A percentile compares a stretch with the other conserved stretches of the same genome.
Conservation (phyloP, 352 stramenopile species). For the Globisporangium spinosum region DNA sequence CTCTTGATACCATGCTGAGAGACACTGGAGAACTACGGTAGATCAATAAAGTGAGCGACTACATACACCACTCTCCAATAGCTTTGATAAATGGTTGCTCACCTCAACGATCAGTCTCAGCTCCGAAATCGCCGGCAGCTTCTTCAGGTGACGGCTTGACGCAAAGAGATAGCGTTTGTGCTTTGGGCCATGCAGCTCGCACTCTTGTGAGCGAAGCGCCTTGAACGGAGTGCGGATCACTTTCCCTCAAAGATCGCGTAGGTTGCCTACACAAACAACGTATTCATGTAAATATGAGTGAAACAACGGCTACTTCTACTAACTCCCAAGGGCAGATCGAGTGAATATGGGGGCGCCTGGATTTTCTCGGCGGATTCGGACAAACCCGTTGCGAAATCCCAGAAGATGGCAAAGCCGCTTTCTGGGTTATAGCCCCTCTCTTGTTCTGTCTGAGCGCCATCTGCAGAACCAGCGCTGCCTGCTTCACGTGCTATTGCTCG, state of each 20-base stretch:
- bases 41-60: neutral
- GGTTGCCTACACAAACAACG: constrained; percentile 28
- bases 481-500: constrained; percentile 29
- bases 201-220: constrained; percentile 27
- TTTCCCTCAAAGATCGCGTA: constrained; percentile 44
- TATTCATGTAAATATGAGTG: neutral
- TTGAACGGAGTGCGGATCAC: constrained; percentile 41
- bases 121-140: constrained; percentile 23
- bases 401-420: constrained; percentile 39
- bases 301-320: too few relatives aligned
- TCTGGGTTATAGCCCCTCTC: constrained; percentile 27
- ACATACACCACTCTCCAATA: neutral
- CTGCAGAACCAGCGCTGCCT: neutral
- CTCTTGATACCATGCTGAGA: constrained; percentile 20
- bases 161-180: constrained; percentile 32
- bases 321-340: too few relatives aligned
- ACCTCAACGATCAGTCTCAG: constrained; percentile 45
- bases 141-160: constrained; percentile 29
- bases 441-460: constrained; percentile 8
- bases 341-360: constrained; percentile 23
- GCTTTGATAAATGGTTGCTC: neutral
- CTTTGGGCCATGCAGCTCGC: constrained; percentile 23
- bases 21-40: constrained; percentile 25
- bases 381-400: constrained; percentile 40
- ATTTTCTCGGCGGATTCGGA: constrained; percentile 23